phyloP scores from a whole-genome alignment of 2,329 filamentous ascomycete genomes.

The Lachnellula arida region DNA sequence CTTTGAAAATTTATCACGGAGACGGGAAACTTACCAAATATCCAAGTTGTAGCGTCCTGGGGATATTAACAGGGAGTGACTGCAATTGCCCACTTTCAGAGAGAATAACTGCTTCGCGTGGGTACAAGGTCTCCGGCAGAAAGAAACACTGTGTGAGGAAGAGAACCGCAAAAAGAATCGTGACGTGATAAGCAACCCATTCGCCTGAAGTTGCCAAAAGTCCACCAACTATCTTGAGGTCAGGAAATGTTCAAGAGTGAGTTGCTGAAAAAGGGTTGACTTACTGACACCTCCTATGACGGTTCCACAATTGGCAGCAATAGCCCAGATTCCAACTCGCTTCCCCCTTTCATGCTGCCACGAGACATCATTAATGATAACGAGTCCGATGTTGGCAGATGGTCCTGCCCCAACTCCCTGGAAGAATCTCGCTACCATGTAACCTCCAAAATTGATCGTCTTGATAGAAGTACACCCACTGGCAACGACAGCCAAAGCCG shows the following conservation, averaged over 20 bases:
- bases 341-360: slow-evolving; percentile 52
- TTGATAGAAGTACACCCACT: slow-evolving; percentile 34
- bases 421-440: slow-evolving; percentile 56
- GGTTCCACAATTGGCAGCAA: slow-evolving; percentile 50
- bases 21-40: too few relatives aligned
- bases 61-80: too few relatives aligned
- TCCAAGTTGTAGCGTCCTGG: too few relatives aligned
- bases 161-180: slow-evolving; percentile 47
- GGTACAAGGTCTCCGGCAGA: too few relatives aligned
- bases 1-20: too few relatives aligned
- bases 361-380: slow-evolving; percentile 48
- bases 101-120: too few relatives aligned
- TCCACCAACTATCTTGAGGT: slow-evolving; percentile 39
- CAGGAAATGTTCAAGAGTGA: too few relatives aligned
- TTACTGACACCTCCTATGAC: slow-evolving; percentile 44
- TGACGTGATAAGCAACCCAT: slow-evolving; percentile 53
- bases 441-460: slow-evolving; percentile 39
- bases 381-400: slow-evolving; percentile 6
- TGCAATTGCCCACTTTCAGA: too few relatives aligned
- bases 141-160: slow-evolving; percentile 41
- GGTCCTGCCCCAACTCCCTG: slow-evolving; percentile 53
- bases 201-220: slow-evolving; percentile 45
- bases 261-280: slow-evolving; percentile 10
- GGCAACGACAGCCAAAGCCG: slow-evolving; percentile 33
- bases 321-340: slow-evolving; percentile 52